Evolutionary conservation across 345 rosid species (phyloP).

Genomic region (Ceriops zippeliana): DNA sequence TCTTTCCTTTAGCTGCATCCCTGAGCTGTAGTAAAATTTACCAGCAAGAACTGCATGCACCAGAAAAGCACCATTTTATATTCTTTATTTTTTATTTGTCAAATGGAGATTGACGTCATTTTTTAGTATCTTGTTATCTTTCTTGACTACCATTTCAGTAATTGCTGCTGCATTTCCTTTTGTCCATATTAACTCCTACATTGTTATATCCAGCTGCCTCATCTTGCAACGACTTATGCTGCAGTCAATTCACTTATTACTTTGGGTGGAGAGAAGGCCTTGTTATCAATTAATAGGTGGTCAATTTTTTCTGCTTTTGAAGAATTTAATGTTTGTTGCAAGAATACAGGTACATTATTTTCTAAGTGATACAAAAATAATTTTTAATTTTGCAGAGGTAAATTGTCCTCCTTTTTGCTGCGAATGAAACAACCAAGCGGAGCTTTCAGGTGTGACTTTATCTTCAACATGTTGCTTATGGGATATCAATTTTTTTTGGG

Average conservation of each 20-base stretch:
- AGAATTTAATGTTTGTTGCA: background rate
- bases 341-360: background rate
- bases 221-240: slow-evolving; percentile 94
- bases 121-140: background rate
- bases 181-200: background rate
- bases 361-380: slow-evolving; percentile 18
- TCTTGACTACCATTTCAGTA: background rate
- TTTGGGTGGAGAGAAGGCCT: slow-evolving; percentile 68
- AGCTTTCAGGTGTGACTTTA: slow-evolving; percentile 53
- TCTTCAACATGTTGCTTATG: background rate
- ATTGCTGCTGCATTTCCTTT: background rate
- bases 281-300: slow-evolving; percentile 82
- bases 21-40: background rate
- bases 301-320: slow-evolving; percentile 21
- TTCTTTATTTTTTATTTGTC: background rate
- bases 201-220: slow-evolving; percentile 68
- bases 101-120: background rate
- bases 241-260: slow-evolving; percentile 87
- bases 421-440: slow-evolving; percentile 78
- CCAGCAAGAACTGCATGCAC: background rate
- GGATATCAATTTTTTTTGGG: background rate
- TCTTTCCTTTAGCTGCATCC: background rate
- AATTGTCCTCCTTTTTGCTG: slow-evolving; percentile 48
- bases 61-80: background rate
- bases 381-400: slow-evolving; percentile 48